Conservation (phyloP, 176 grass and related monocot genomes). For the Oryza longistaminata region DNA sequence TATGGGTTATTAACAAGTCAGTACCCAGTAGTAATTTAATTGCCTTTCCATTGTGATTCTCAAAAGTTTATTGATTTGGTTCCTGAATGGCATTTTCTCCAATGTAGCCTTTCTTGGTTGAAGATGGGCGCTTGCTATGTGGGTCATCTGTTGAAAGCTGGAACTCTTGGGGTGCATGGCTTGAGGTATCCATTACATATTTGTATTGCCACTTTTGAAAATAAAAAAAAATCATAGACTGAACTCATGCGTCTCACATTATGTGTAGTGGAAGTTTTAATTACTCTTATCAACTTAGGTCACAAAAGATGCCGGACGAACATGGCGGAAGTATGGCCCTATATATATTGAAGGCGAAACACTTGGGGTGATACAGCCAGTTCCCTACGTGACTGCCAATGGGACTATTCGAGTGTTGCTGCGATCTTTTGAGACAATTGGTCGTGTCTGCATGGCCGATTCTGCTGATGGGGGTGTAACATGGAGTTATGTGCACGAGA, state of each 20-base stretch:
- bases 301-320: slow-evolving; percentile 62
- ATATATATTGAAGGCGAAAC: slow-evolving; percentile 77
- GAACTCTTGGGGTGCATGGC: slow-evolving; percentile 99
- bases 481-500: slow-evolving; percentile 66
- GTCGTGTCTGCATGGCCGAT: slow-evolving; percentile 64
- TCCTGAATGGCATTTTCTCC: not conserved
- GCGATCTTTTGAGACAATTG: slow-evolving; percentile 71
- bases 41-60: not conserved
- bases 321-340: slow-evolving; percentile 88
- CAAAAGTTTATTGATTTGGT: not conserved
- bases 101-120: slow-evolving; percentile 80
- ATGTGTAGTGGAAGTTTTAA: slow-evolving; percentile 1
- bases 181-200: slow-evolving; percentile 60
- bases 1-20: not conserved
- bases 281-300: slow-evolving; percentile 48
- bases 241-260: not conserved
- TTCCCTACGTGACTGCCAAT: slow-evolving; percentile 68
- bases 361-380: slow-evolving; percentile 92
- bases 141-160: slow-evolving; percentile 99
- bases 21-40: not conserved
- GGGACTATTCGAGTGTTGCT: slow-evolving; percentile 73
- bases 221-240: not conserved
- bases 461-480: slow-evolving; percentile 62
- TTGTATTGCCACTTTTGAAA: not conserved
- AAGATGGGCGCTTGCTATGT: slow-evolving; percentile 75